Base-by-base conservation (phyloP, 371 early-diverging fungal genomes). In the Mortierella sp. region DNA sequence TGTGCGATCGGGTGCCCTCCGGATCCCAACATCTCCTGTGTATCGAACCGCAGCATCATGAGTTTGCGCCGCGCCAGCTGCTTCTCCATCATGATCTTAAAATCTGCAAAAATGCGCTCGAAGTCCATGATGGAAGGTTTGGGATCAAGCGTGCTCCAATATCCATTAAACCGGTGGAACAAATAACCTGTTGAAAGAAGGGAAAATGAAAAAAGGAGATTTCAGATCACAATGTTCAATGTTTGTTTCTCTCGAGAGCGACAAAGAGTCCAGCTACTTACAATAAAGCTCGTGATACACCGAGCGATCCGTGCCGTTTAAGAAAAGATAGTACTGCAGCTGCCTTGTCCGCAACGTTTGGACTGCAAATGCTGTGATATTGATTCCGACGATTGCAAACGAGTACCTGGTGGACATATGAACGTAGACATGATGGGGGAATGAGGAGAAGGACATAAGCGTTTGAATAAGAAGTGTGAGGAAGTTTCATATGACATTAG, bases 371-470 rank as follows among this genome's bases (percentile, higher is more conserved):
- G 84, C 81, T 2, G 94, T 89, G 42, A 94, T 89, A 64, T 93
- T 90, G 81, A 95, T 94, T 7, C 95, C 94, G 6, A 90, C 92
- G 60, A 92, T 86, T 19, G 94, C 93, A 72, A 89, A 90, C n/a
- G 92, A 89, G 56, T 92, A 93, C 93, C 90, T 84, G 59, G 85
- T 39, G 8, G 12, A 15, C 30, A 64, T 15, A 19, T 1, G 26
- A 44, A n/a, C n/a, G n/a, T n/a, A n/a, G n/a, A n/a, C n/a, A n/a
- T n/a, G n/a, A n/a, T n/a, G n/a, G n/a, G 14, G 21, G 49, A 31
- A 42, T 32, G 42, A 46, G 28, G 23, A 12, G 12, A 42, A 46
- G 0, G 9, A 50, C 3, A 30, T 49, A 43, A n/a, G 34, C n/a
- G n/a, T n/a, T n/a, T n/a, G n/a, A n/a, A n/a, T n/a, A n/a, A n/a